Percentiles rank a stretch among this genome's conserved stretches.
Conservation (phyloP, 352 stramenopile species). For the Phytopythium ostracodes region DNA sequence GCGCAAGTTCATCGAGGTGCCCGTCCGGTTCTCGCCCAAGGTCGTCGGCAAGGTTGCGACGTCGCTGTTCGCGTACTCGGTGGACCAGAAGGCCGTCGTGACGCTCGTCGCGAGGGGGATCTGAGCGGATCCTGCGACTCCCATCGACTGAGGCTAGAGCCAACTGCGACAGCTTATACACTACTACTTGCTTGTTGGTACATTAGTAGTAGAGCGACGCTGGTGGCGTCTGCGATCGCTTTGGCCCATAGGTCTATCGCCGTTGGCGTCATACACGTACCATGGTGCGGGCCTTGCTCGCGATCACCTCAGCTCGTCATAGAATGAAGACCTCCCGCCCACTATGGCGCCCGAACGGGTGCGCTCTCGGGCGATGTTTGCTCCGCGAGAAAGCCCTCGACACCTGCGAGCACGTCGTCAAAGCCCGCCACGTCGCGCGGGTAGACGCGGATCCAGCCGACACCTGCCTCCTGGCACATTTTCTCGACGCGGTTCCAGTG, state of each 20-base stretch:
- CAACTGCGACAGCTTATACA: not conserved
- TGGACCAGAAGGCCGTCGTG: constrained; percentile 74
- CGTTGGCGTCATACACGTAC: not conserved
- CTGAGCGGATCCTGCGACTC: too few relatives aligned
- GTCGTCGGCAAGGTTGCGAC: constrained; percentile 77
- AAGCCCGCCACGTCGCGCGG: constrained; percentile 71
- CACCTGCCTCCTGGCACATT: constrained; percentile 83
- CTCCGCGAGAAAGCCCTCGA: constrained; percentile 65
- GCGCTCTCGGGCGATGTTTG: constrained; percentile 17
- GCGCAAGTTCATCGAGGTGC: constrained; percentile 83
- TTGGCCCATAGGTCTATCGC: not conserved
- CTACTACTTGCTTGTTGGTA: not conserved
- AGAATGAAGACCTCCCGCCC: not conserved
- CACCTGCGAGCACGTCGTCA: constrained; percentile 66
- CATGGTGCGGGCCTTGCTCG: not conserved
- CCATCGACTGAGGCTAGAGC: not conserved
- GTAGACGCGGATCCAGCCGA: constrained; percentile 85
- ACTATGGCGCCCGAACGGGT: constrained; percentile 2
- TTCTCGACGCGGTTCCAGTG: constrained; percentile 88
- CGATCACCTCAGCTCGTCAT: not conserved
- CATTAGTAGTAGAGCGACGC: constrained; percentile 3
- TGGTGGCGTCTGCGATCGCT: not conserved
- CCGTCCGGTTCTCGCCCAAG: constrained; percentile 71
- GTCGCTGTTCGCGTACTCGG: constrained; percentile 77
- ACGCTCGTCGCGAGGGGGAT: constrained; percentile 72